Evolutionary conservation across 139 green algal species (phyloP), one percentile per base, ranked within the genome.

Genomic region (Raphidocelis subcapitata): DNA sequence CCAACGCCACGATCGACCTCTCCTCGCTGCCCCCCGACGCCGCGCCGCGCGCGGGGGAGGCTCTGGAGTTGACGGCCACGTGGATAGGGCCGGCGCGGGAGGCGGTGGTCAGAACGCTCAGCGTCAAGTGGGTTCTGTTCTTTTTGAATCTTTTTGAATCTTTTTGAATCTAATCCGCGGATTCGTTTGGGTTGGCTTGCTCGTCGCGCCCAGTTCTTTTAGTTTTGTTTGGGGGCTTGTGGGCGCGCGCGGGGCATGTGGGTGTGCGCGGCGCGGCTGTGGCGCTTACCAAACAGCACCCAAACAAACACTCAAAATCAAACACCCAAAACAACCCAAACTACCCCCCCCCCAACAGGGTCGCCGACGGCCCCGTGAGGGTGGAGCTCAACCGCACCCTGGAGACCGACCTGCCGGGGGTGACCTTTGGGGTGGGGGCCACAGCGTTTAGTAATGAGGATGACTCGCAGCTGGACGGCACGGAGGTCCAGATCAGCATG

Each of bases 21-120:
- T 55, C 55, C 1, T 44, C 55, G 41, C 60, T 84, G 33, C 65
- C 74, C 1, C 4, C 37, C 26, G 62, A 54, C 21, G 78, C 82
- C 33, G 31, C 26, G 0, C 70, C 63, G 32, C n/a, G 44, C 3
- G 20, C 61, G 24, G 74, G 77, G 28, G 74, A 80, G 62, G 69
- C 32, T 1, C 28, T 86, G n/a, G 46, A 0, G 0, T 21, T 86
- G 1, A 41, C 18, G 4, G 81, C 61, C 1, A 67, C 76, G 24
- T 86, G 81, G 81, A 73, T 86, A 3, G 81, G 81, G 23, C 81
- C 81, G 31, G 84, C 81, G 15, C 55, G 81, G 4, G 81, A 86
- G 66, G 44, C 51, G 26, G 75, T 86, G 15, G 64, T 51, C 10
- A 8, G 37, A 3, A 70, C 51, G 3, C 44, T 61, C 5, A 66